Conservation (phyloP, 2,329 filamentous ascomycete genomes). For the Alternaria conjuncta region DNA sequence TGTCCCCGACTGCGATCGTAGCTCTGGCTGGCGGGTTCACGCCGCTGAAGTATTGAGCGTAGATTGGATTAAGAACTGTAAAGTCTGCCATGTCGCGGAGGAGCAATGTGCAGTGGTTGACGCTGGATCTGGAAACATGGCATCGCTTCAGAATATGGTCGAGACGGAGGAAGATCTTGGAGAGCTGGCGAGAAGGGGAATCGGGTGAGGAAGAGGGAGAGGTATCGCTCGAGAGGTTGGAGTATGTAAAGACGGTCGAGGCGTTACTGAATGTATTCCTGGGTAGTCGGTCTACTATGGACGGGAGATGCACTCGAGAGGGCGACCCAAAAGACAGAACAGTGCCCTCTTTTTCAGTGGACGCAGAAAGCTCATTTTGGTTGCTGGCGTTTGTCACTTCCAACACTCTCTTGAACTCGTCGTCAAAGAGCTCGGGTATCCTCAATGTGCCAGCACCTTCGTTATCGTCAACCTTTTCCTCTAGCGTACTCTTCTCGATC, state of each 20-base stretch:
- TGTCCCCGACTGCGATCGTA: slow-evolving; percentile 77
- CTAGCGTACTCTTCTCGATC: slow-evolving; percentile 64
- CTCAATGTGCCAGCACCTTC: slow-evolving; percentile 50
- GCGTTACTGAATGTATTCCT: slow-evolving; percentile 30
- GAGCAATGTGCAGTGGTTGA: slow-evolving; percentile 64
- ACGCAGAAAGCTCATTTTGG: slow-evolving; percentile 5
- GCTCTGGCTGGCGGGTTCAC: slow-evolving; percentile 87
- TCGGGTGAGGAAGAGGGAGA: neutral
- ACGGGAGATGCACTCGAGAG: neutral
- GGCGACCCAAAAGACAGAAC: neutral
- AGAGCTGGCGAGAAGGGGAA: slow-evolving; percentile 41
- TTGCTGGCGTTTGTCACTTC: slow-evolving; percentile 3
- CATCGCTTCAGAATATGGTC: slow-evolving; percentile 31
- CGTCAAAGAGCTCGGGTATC: slow-evolving; percentile 71
- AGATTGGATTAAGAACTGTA: slow-evolving; percentile 73
- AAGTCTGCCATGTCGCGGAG: slow-evolving; percentile 85
- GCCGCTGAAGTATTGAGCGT: slow-evolving; percentile 73
- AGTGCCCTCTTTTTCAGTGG: slow-evolving; percentile 11
- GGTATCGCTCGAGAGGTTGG: slow-evolving; percentile 31
- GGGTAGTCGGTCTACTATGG: slow-evolving; percentile 15
- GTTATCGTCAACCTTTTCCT: slow-evolving; percentile 49
- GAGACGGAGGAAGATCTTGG: slow-evolving; percentile 49
- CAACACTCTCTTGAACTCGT: slow-evolving; percentile 59
- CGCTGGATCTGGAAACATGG: slow-evolving; percentile 31
- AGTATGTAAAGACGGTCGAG: slow-evolving; percentile 57